Base-by-base conservation (phyloP, 192 early-diverging fungal genomes). In the Diversispora eburnea region DNA sequence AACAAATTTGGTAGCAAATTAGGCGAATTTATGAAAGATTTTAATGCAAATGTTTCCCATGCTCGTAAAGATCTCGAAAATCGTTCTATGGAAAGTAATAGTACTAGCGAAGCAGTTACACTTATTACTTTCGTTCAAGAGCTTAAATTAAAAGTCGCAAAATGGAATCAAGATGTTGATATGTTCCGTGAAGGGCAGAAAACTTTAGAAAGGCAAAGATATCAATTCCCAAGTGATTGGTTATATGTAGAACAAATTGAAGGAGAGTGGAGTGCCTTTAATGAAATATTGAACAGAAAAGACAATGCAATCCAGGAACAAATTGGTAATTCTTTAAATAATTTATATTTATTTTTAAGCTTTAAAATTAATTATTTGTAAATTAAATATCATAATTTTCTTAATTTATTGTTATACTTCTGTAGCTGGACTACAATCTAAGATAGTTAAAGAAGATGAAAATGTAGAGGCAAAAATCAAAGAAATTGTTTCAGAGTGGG, bases 111-210 rank as follows among this genome's bases (percentile, higher is more conserved):
- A 72, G 92, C 95, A 0, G 95, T 99, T 6, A 85, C 86, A 1
- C 96, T 99, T 52, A 94, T 98, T 72, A 97, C 94, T 33, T 95
- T 95, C 83, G 90, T 99, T 49, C 95, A 98, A 80, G 94, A 97
- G 71, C 88, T 99, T 55, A 92, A 93, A 78, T 88, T 89, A 62
- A 92, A 93, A 80, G 80, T 92, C 12, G 81, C 84, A 8, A 84
- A 80, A 41, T 98, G 95, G 95, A 82, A 81, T 43, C 78, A 79
- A 8, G 91, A 96, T 72, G 90, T 99, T 5, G 93, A 95, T 65
- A 78, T 91, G 46, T 99, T 95, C 86, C 88, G 91, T 54, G 82
- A 91, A 56, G 93, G 94, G 17, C 95, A 99, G 83, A 94, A 94
- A 56, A 90, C 93, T 54, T 82, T 99, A 25, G 94, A 97, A 75